Evolutionary conservation across 257 asterid genomes (phyloP).

Genomic region (Jacaranda copaia): DNA sequence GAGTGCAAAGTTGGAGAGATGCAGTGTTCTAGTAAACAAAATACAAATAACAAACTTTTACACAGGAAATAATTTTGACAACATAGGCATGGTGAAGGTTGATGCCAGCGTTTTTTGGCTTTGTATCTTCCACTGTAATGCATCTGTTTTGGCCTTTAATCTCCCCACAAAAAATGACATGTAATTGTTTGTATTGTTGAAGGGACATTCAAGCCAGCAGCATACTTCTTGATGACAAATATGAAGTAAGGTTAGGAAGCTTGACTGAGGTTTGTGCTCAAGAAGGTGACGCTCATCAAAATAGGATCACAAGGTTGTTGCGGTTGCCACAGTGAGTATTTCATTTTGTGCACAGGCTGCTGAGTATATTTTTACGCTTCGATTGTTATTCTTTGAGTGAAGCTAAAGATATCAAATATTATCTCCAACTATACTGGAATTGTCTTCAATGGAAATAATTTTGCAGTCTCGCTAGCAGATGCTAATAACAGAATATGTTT

Average conservation of each 20-base stretch:
- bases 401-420: not conserved
- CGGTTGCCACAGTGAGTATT: constrained; percentile 74
- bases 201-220: constrained; percentile 95
- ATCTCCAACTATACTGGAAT: not conserved
- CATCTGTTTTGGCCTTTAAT: constrained; percentile 5
- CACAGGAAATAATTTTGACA: not conserved
- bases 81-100: not conserved
- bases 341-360: not conserved
- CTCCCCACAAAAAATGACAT: constrained; percentile 27
- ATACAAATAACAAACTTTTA: not conserved
- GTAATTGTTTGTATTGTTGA: constrained; percentile 32
- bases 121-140: not conserved
- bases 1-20: constrained; percentile 13
- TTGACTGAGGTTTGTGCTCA: constrained; percentile 75
- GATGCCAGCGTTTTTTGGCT: no score
- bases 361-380: not conserved
- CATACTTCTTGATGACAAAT: constrained; percentile 89
- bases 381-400: not conserved
- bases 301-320: constrained; percentile 68
- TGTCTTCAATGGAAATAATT: not conserved
- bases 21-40: constrained; percentile 20
- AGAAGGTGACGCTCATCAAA: constrained; percentile 72
- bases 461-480: not conserved
- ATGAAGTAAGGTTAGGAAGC: constrained; percentile 90
- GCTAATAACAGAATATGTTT: not conserved